These are phyloP conservation scores for Orbilia ellipsospora DNA, from an alignment of 2,329 filamentous ascomycete genomes.

Conservation along the genomic window DNA sequence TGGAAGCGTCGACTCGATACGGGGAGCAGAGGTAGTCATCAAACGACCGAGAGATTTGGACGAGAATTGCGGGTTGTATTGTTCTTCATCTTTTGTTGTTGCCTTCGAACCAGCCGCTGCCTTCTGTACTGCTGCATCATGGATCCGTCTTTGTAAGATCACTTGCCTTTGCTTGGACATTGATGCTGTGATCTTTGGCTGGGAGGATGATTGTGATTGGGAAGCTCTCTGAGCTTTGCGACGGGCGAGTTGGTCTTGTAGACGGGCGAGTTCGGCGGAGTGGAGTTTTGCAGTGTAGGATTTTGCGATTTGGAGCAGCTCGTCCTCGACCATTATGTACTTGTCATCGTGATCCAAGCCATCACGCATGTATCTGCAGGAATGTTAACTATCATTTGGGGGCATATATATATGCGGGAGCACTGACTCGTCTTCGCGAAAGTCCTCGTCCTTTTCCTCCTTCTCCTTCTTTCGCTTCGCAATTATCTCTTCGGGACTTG, in stretches of 20 bases:
- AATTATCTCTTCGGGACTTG: background rate
- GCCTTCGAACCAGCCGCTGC: constrained; percentile 13
- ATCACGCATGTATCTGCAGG: constrained; percentile 46
- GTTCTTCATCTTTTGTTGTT: constrained; percentile 7
- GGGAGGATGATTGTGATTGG: constrained; percentile 29
- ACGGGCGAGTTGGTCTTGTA: constrained; percentile 65
- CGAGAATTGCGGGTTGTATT: constrained; percentile 41
- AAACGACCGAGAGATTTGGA: constrained; percentile 38
- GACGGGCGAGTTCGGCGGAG: constrained; percentile 76
- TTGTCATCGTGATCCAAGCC: constrained; percentile 69
- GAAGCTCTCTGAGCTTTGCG: constrained; percentile 29
- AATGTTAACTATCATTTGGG: background rate
- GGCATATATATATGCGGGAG: background rate
- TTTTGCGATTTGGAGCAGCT: constrained; percentile 75
- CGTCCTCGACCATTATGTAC: constrained; percentile 86
- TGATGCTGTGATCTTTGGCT: constrained; percentile 31
- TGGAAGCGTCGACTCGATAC: constrained; percentile 32
- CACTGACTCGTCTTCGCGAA: constrained; percentile 43
- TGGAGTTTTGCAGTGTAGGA: constrained; percentile 80
- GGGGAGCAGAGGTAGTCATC: constrained; percentile 38
- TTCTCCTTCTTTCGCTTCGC: background rate
- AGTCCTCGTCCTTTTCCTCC: constrained; percentile 13
- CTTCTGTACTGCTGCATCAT: constrained; percentile 37
- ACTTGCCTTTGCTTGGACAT: constrained; percentile 46
- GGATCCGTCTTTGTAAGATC: constrained; percentile 32